Base-by-base conservation (phyloP, 345 rosid species). In the Brassica nigra region DNA sequence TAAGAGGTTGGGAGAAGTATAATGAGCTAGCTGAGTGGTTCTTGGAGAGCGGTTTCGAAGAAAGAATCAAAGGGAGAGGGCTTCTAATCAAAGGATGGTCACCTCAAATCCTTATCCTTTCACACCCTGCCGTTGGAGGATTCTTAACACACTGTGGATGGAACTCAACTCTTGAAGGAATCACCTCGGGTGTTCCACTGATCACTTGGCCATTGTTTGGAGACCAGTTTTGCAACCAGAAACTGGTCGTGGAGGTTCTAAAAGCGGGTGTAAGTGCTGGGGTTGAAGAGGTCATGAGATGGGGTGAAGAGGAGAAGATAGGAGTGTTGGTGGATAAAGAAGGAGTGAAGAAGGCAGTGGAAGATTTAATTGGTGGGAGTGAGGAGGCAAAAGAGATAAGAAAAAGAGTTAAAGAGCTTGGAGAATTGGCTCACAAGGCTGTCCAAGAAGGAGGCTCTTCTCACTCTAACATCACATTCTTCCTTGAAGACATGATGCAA, bases 181-280 rank as follows among this genome's bases (percentile, higher is more conserved):
- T 82, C 8, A 78, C 80, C 2, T 65, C 68, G 0, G 80, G 83
- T 0, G 1, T 83, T 8, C 83, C 82, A 12, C 3, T 79, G 27
- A 37, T 83, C 2, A 83, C 80, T 0, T 83, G 85, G 89, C 96
- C 96, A 0, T 59, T 88, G 16, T 86, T 84, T 4, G 84, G 88
- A 0, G 96, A 91, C 67, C 93, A 91, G 39, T 91, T 89, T 75
- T 73, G 78, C 29, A 91, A 91, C 3, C 89, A 88, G 84, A 89
- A 85, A 83, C 29, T 88, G 3, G 67, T 81, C 0, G 90, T 62
- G 5, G 82, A 89, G 58, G 81, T 91, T 1, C n/a, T 85, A 15
- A 73, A 29, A 76, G 80, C 84, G 27, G 97, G 97, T 0, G 88
- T 87, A 11, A 54, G 86, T n/a, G 70, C 76, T 12, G 93, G 93